Conservation (phyloP, 108 stramenopile species). For the Skeletonema potamos region DNA sequence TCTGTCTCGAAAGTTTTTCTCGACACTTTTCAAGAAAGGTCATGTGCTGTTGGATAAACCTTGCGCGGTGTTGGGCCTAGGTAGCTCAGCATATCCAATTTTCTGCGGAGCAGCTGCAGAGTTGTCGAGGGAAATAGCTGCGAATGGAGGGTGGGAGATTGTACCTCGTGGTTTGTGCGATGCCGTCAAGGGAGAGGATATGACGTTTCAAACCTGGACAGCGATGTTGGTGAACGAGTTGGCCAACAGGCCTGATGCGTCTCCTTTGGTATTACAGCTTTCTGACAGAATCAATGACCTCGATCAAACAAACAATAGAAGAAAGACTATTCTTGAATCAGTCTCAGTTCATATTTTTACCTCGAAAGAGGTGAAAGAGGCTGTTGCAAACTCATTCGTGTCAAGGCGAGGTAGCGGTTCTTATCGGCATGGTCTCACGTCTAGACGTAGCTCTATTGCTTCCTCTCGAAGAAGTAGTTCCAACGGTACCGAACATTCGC, state of each 20-base stretch:
- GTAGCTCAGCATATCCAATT: constrained; percentile 19
- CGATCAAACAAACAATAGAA: not conserved
- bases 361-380: constrained; percentile 1
- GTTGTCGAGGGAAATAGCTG: constrained; percentile 2
- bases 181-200: constrained; percentile 16
- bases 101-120: constrained; percentile 14
- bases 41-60: not conserved
- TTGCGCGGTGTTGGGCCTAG: constrained; percentile 18
- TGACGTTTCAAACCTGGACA: constrained; percentile 10
- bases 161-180: constrained; percentile 10
- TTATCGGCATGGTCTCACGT: not conserved
- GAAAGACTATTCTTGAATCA: not conserved
- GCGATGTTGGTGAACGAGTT: not conserved
- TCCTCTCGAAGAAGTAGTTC: not conserved
- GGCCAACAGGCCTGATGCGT: not conserved
- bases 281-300: not conserved
- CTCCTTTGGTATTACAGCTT: constrained; percentile 5
- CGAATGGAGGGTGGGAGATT: not conserved
- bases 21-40: constrained; percentile 2
- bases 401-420: not conserved
- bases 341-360: not conserved
- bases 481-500: not conserved
- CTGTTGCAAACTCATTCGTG: constrained; percentile 13
- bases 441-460: not conserved
- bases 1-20: constrained; percentile 6